Evolutionary conservation across 192 early-diverging fungal species (phyloP).

Genomic region (Borealophlyctis nickersoniae): DNA sequence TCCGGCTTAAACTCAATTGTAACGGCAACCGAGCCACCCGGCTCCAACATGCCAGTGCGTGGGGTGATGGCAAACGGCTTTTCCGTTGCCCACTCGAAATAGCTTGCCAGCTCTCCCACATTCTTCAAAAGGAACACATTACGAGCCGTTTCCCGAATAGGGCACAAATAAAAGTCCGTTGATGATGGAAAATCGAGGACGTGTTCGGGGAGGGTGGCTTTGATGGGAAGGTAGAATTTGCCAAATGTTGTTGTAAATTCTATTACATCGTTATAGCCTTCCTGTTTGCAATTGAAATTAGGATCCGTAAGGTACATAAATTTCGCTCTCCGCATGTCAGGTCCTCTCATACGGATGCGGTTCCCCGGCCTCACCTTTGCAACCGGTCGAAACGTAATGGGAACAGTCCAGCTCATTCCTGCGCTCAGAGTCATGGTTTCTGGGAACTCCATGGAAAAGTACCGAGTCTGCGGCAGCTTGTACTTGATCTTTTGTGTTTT

Average conservation of each 20-base stretch:
- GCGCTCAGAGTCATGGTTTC: conserved; percentile 56
- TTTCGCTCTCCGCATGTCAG: not conserved
- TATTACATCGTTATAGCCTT: conserved; percentile 53
- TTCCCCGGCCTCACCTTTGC: conserved; percentile 40
- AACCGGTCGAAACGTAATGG: conserved; percentile 55
- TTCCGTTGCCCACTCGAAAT: conserved; percentile 49
- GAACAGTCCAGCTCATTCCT: conserved; percentile 58
- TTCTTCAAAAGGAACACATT: conserved; percentile 44
- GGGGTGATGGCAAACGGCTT: conserved; percentile 45
- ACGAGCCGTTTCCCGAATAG: conserved; percentile 43
- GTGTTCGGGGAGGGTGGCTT: conserved; percentile 55
- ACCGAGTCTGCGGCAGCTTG: conserved; percentile 53
- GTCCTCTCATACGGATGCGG: conserved; percentile 8
- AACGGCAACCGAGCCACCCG: conserved; percentile 27
- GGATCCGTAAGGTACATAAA: too few species aligned
- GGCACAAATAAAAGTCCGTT: conserved; percentile 50
- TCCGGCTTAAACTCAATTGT: conserved; percentile 50
- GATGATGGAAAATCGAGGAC: conserved; percentile 44
- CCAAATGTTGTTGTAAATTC: conserved; percentile 56
- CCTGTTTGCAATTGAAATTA: conserved; percentile 28
- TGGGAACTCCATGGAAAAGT: conserved; percentile 60
- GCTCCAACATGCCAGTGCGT: conserved; percentile 30
- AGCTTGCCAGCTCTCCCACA: conserved; percentile 43
- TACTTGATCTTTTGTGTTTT: conserved; percentile 63
- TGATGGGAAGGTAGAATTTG: conserved; percentile 48